Evolutionary conservation across 2,329 filamentous ascomycete genomes (phyloP).

Genomic region (Monilinia polystroma): DNA sequence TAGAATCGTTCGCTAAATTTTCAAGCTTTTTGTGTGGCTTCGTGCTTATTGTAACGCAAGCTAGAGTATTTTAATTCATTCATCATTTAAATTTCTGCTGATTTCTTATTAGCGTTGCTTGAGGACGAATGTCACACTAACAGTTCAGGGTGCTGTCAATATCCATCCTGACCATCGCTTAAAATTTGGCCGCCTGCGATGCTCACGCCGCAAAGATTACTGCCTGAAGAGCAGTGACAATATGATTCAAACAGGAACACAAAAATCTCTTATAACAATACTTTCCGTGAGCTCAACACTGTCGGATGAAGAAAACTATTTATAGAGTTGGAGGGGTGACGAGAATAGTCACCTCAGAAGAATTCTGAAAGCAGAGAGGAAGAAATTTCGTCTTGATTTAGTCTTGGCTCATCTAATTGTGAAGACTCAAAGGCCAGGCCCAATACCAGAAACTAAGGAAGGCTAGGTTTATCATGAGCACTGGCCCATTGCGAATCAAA

Average conservation of each 20-base stretch:
- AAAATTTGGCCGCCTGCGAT: no score
- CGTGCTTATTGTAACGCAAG: neutral
- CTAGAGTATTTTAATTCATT: no score
- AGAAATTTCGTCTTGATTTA: neutral
- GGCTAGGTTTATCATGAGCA: neutral
- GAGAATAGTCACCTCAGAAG: neutral
- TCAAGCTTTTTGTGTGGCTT: neutral
- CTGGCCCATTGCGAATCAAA: neutral
- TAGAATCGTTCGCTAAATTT: neutral
- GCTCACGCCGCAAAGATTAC: no score
- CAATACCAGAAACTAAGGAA: neutral
- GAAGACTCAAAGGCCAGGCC: neutral
- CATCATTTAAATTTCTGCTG: neutral
- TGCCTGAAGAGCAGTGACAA: rapidly evolving
- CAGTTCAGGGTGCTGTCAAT: neutral
- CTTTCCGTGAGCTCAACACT: no score
- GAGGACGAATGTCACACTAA: neutral
- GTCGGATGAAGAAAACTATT: neutral
- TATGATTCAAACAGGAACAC: neutral
- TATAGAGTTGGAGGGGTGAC: no score
- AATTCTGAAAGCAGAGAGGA: neutral
- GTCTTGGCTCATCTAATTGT: no score
- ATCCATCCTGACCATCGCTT: neutral
- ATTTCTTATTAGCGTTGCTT: no score
- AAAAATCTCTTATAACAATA: neutral